Evolutionary conservation across 768 basidiomycete species (phyloP), one percentile per base, ranked within the genome.

Genomic region (Mycena vitilis): DNA sequence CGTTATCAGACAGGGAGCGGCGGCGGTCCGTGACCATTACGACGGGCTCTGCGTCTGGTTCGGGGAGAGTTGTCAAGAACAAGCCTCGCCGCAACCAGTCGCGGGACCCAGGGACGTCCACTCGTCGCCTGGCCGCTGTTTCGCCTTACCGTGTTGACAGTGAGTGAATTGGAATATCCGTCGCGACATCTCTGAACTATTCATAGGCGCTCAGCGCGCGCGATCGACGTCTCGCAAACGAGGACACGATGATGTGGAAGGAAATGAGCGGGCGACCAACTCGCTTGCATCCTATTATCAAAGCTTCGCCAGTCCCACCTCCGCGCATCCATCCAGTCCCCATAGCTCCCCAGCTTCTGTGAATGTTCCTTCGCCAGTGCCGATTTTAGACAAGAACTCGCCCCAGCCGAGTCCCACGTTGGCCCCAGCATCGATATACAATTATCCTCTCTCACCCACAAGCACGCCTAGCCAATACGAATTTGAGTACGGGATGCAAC

Each of bases 291-390:
- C 83, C 2, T 88, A 83, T 71, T 86, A 87, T 69, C 87, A 87
- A 45, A 83, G 84, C 37, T 89, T 89, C 72, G 82, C 87, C 5
- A 87, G 86, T 64, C 88, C 89, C 12, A 82, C 82, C 8, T 80
- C 83, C 30, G 75, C 80, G 18, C 79, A 79, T 30, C 76, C 83
- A 25, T 80, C 85, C 12, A 93, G 91, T 75, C 84, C 89, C 10
- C 91, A 92, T 72, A 91, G 92, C 75, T 94, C 92, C 16, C 92
- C 92, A 2, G 87, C 88, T 3, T 94, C 92, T 15, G 87, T 83
- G 16, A 89, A 90, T 77, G 79, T 91, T 34, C 91, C 92, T 4
- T 94, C 92, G 4, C 92, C 92, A 8, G 87, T 86, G 76, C 81
- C 88, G 25, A 81, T 80, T 15, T 73, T 83, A 47, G 88, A 88